These are phyloP conservation scores for Beauveria rudraprayagi DNA, from an alignment of 2,329 filamentous ascomycete genomes.

Conservation along the genomic window DNA sequence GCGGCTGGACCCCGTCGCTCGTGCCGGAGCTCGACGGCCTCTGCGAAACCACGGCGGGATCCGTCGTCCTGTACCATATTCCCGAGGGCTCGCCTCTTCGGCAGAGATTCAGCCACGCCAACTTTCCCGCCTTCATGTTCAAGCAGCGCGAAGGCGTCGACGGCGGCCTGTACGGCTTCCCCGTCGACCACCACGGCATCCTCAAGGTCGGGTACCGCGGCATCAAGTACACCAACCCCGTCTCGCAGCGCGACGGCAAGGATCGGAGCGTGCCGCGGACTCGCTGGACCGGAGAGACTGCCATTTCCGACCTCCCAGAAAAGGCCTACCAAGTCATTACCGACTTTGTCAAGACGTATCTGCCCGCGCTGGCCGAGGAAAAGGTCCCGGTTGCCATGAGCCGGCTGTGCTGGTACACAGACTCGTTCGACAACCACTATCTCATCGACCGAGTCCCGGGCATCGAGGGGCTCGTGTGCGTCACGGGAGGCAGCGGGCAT, in stretches of 20 bases:
- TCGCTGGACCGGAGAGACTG: conserved; percentile 22
- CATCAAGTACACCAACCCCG: conserved; percentile 41
- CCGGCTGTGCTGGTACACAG: conserved; percentile 25
- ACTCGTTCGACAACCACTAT: conserved; percentile 26
- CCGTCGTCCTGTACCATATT: conserved; percentile 35
- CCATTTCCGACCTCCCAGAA: conserved; percentile 19
- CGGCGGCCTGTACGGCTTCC: conserved; percentile 41
- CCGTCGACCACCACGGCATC: conserved; percentile 32
- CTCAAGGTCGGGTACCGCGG: conserved; percentile 44
- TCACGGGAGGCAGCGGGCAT: conserved; percentile 54
- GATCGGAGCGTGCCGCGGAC: conserved; percentile 34
- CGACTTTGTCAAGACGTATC: conserved; percentile 29
- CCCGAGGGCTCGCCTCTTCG: conserved; percentile 29
- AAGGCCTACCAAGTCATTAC: conserved; percentile 22
- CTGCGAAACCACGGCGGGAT: conserved; percentile 40
- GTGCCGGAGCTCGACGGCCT: conserved; percentile 32
- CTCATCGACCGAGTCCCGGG: conserved; percentile 33
- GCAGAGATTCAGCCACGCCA: conserved; percentile 31
- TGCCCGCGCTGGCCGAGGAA: conserved; percentile 31
- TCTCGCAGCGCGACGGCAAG: conserved; percentile 25
- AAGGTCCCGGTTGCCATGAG: conserved; percentile 21
- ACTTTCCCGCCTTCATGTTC: conserved; percentile 34
- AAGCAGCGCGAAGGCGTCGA: conserved; percentile 23
- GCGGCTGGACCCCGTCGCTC: conserved; percentile 35
- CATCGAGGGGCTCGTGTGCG: conserved; percentile 51